phyloP scores from a whole-genome alignment of 805 yeast species.

The Torulaspora maleeae region DNA sequence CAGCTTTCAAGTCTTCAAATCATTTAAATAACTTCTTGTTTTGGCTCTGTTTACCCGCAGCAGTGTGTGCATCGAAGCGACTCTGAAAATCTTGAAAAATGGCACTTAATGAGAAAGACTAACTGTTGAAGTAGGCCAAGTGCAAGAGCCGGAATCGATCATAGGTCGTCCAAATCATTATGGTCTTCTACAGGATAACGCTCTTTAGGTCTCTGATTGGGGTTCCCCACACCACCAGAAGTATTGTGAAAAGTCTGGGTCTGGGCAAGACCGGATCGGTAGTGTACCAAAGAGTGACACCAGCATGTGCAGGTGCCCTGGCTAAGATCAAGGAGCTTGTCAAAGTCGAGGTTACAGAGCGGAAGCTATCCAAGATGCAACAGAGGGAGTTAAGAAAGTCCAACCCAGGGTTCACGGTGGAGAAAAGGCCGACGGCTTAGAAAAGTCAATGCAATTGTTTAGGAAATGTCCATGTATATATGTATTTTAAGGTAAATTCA shows the following conservation, averaged over 20 bases:
- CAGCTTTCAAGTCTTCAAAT: neutral
- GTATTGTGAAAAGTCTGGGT: constrained; percentile 68
- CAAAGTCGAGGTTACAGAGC: constrained; percentile 66
- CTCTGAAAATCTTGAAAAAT: neutral
- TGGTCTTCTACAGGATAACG: constrained; percentile 59
- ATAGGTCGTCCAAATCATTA: constrained; percentile 5
- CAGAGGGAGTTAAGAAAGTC: constrained; percentile 53
- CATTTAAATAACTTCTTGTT: neutral
- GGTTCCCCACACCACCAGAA: constrained; percentile 61
- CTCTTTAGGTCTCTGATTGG: constrained; percentile 83
- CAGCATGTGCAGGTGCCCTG: constrained; percentile 80
- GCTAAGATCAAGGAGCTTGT: constrained; percentile 82
- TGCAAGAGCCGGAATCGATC: neutral
- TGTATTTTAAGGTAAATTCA: constrained; percentile 1
- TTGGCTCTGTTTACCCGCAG: neutral
- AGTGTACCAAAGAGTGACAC: constrained; percentile 66
- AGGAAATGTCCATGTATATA: constrained; percentile 14
- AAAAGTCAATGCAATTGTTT: neutral
- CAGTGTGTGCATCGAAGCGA: neutral
- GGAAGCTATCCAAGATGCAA: constrained; percentile 46
- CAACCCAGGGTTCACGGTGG: constrained; percentile 59
- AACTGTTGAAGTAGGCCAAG: neutral
- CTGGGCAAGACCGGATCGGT: constrained; percentile 67
- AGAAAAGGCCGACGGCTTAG: constrained; percentile 29
- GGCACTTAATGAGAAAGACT: too few species aligned